Evolutionary conservation across 768 basidiomycete species (phyloP).

Genomic region (Lentinula aciculospora): DNA sequence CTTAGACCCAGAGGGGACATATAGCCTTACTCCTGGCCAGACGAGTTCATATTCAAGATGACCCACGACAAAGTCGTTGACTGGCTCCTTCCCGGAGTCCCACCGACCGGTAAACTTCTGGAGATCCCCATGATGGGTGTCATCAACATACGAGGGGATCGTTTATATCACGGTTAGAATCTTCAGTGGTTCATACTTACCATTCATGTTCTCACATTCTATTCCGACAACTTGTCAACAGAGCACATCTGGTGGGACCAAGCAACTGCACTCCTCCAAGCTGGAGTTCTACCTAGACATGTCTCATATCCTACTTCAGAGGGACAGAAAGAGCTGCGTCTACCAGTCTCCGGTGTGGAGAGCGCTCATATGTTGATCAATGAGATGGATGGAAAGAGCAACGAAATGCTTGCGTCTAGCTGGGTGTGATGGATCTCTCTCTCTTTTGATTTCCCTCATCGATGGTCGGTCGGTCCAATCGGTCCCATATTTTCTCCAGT

Average conservation of each 20-base stretch:
- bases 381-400: constrained; percentile 19
- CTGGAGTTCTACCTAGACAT: constrained; percentile 17
- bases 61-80: constrained; percentile 40
- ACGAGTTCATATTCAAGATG: constrained; percentile 44
- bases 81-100: constrained; percentile 49
- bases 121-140: constrained; percentile 49
- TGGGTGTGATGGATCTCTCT: too few relatives aligned
- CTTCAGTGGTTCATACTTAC: not conserved
- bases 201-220: not conserved
- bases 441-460: too few relatives aligned
- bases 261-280: constrained; percentile 19
- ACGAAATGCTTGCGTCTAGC: constrained; percentile 18
- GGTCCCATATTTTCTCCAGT: too few relatives aligned
- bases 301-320: constrained; percentile 14
- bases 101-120: constrained; percentile 43
- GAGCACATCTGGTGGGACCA: constrained; percentile 27
- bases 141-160: constrained; percentile 42
- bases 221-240: not conserved
- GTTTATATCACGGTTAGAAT: constrained; percentile 19
- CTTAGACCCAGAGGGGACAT: not conserved
- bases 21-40: constrained; percentile 17
- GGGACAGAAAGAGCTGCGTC: constrained; percentile 13
- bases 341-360: constrained; percentile 21
- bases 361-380: constrained; percentile 17
- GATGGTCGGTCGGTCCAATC: too few relatives aligned